Evolutionary conservation across 306 rosid species (phyloP).

Genomic region (Begonia masoniana): DNA sequence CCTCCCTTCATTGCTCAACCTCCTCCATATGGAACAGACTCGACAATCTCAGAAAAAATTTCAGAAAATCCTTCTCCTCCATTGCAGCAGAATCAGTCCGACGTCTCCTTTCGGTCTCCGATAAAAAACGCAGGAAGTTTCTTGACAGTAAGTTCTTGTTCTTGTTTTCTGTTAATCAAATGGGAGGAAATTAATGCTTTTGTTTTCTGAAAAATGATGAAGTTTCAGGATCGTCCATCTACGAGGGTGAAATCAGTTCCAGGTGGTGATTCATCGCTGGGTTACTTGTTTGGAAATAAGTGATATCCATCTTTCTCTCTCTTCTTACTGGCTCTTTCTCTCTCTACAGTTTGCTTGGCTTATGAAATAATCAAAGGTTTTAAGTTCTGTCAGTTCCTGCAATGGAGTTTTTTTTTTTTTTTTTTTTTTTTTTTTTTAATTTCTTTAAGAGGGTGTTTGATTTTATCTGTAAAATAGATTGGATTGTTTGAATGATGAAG

Average conservation of each 20-base stretch:
- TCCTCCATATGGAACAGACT: slow-evolving; percentile 50
- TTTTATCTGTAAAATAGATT: no score
- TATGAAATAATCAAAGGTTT: no score
- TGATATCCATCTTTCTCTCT: slow-evolving; percentile 9
- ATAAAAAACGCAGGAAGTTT: slow-evolving; percentile 40
- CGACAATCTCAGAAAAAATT: slow-evolving; percentile 12
- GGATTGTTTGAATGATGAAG: no score
- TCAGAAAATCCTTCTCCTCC: slow-evolving; percentile 16
- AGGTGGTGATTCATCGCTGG: slow-evolving; percentile 78
- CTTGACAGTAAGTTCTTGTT: slow-evolving; percentile 31
- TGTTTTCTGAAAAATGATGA: neutral
- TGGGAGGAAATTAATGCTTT: neutral
- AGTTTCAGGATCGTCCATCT: slow-evolving; percentile 61
- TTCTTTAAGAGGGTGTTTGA: no score
- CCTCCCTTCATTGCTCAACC: neutral
- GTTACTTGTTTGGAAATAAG: slow-evolving; percentile 84
- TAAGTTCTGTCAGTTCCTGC: no score
- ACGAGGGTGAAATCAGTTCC: slow-evolving; percentile 69
- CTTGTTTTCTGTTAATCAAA: neutral
- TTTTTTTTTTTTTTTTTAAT: no score
- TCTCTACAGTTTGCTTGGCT: no score
- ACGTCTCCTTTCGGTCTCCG: slow-evolving; percentile 34
- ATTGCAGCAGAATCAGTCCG: slow-evolving; percentile 15
- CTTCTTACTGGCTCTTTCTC: neutral
- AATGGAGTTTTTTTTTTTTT: no score